Base-by-base conservation (phyloP, 352 stramenopile species). In the Globisporangium abappressorium region DNA sequence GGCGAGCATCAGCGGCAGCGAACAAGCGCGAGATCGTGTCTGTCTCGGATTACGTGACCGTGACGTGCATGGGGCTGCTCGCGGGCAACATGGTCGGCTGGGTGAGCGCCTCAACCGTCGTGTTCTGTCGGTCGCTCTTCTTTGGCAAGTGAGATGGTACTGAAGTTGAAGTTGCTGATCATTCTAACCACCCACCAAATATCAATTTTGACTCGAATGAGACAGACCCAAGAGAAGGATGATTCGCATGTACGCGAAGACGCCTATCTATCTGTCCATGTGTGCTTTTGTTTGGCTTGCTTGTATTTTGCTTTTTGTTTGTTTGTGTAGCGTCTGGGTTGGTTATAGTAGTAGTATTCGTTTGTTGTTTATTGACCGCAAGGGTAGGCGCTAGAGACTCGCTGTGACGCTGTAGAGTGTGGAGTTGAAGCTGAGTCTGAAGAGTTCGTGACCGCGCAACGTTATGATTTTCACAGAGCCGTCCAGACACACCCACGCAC, bases 1-100 rank as follows among this genome's bases (percentile, higher is more conserved):
- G 7, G 26, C 57, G 15, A 51, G 65, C 49, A 9, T 28, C 55
- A 9, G 20, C 55, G 9, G 30, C 55, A 4, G 70, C 75, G 43
- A 66, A 28, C 34, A 66, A 72, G 11, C 78, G 73, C 65, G 85
- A 92, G 46, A 67, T 91, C 34, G 78, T 89, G 22, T 87, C 82
- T 6, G 70, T 89, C 51, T 90, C 84, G 14, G 85, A 93, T 65
- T 93, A 93, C 66, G 68, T 82, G 26, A 78, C 84, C 4, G 82
- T 93, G 47, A 84, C 82, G 33, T 78, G 72, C 60, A 79, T 88
- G 49, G 85, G 85, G 8, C 71, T 93, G 14, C 14, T 87, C 41
- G 61, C 79, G 24, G 85, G 85, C 15, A 90, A 92, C 55, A 47
- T 87, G 55, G 79, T 70, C 8, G 85, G 85, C 18, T 93, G 85